Conservation (phyloP, 495 filamentous ascomycete species). For the Eremomyces bilateralis region DNA sequence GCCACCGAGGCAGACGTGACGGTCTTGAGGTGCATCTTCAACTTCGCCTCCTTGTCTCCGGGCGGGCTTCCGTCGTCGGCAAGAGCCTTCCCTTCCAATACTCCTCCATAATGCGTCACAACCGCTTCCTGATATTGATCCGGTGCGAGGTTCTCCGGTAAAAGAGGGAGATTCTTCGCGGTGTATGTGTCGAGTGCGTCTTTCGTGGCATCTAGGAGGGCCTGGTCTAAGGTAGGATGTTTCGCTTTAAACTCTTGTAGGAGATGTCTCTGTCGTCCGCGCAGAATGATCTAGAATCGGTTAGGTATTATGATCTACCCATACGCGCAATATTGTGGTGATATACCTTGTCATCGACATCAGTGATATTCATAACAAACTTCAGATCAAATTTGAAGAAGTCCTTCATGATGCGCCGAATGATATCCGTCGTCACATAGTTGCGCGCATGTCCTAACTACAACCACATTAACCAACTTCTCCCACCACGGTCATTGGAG, state of each 20-base stretch:
- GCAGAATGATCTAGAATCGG: constrained; percentile 48
- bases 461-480: too few relatives aligned
- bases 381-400: constrained; percentile 72
- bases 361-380: constrained; percentile 94
- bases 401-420: constrained; percentile 64
- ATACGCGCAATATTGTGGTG: neutral
- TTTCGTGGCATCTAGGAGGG: constrained; percentile 30
- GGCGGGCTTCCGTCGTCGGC: constrained; percentile 34
- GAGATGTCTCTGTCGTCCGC: constrained; percentile 56
- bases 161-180: constrained; percentile 49
- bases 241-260: constrained; percentile 30
- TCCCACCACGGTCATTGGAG: too few relatives aligned
- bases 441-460: constrained; percentile 86
- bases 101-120: constrained; percentile 37
- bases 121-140: constrained; percentile 32
- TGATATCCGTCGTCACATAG: constrained; percentile 86
- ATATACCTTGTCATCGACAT: constrained; percentile 73
- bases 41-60: constrained; percentile 59
- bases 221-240: constrained; percentile 25
- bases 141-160: constrained; percentile 24
- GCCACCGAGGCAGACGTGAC: constrained; percentile 21
- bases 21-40: constrained; percentile 84
- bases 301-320: constrained; percentile 1
- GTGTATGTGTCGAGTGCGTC: constrained; percentile 53
- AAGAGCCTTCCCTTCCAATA: constrained; percentile 37